Evolutionary conservation across 1,284 basidiomycete genomes (phyloP).

Genomic region (Albatrellus sp.): DNA sequence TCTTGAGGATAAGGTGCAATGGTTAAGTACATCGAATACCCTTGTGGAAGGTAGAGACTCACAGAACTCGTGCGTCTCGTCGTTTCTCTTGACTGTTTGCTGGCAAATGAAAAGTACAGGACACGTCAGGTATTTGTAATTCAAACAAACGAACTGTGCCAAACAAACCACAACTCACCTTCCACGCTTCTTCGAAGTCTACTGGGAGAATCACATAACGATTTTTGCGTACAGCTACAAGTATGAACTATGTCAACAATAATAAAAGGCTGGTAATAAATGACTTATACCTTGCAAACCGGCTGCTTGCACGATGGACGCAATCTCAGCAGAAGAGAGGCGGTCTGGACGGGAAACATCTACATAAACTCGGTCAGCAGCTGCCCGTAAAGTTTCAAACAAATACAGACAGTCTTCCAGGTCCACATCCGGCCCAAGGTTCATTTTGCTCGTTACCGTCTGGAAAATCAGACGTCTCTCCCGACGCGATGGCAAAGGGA

Average conservation of each 20-base stretch:
- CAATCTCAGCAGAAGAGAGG: slow-evolving; percentile 91
- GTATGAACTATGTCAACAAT: neutral
- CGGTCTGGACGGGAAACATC: slow-evolving; percentile 96
- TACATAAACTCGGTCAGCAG: slow-evolving; percentile 19
- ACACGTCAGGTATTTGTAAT: slow-evolving; percentile 12
- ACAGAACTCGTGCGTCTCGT: slow-evolving; percentile 97
- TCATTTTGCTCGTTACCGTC: slow-evolving; percentile 96
- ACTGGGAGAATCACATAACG: slow-evolving; percentile 94
- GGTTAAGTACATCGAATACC: slow-evolving; percentile 4
- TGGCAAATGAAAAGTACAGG: slow-evolving; percentile 27
- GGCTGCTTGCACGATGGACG: slow-evolving; percentile 93
- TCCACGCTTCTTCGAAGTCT: slow-evolving; percentile 99
- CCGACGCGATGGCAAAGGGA: slow-evolving; percentile 87
- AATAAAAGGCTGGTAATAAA: neutral
- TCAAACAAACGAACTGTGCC: slow-evolving; percentile 24
- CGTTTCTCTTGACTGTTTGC: slow-evolving; percentile 88
- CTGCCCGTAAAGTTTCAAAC: neutral
- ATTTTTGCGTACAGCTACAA: slow-evolving; percentile 88
- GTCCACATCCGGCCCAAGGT: slow-evolving; percentile 94
- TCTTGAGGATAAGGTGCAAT: slow-evolving; percentile 22
- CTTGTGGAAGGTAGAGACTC: slow-evolving; percentile 22
- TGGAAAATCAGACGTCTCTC: slow-evolving; percentile 99
- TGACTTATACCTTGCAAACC: slow-evolving; percentile 76
- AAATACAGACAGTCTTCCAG: slow-evolving; percentile 83
- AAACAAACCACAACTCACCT: slow-evolving; percentile 60